Evolutionary conservation across 305 asterid genomes (phyloP), one percentile per base, ranked within the genome.

Genomic region (Stenogyne calaminthoides): DNA sequence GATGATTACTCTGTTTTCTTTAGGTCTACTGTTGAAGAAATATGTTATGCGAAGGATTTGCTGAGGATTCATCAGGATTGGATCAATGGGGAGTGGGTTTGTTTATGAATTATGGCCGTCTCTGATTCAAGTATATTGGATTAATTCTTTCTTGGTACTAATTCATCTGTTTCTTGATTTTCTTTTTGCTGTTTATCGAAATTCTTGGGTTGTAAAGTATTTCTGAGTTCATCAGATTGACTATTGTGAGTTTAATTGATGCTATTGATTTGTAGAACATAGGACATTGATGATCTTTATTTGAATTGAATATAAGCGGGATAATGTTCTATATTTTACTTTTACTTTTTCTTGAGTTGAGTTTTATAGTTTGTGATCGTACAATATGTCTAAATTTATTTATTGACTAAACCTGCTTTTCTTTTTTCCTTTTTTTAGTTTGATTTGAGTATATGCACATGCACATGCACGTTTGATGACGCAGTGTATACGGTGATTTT

Each of bases 1-100:
- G 25, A 54, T 1, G 8, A 40, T 27, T 80, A 66, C n/a, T 29
- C 29, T 40, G 81, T 81, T 9, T 72, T 12, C 69, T 69, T 76
- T 54, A 72, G 20, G 0, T 77, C 73, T 9, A 74, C 72, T 6
- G 67, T 60, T 0, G 78, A 74, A 44, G 74, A 76, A 56, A 67
- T 62, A 15, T 20, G 32, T 15, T 84, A 84, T 39, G 16, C 72
- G 2, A 65, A 22, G 37, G 16, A 10, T 65, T 67, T 71, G 10
- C 16, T 73, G 7, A 55, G 78, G 7, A 18, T 73, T 73, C 78
- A 74, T 74, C 78, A 56, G 2, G 59, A 56, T 42, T 55, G 78
- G 78, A 19, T 40, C 7, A 7, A 42, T 44, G 73, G 68, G 32
- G 19, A 44, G 14, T 74, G 78, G 78, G 9, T 74, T 54, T 6